phyloP scores from a whole-genome alignment of 257 asterid species.

The Jasminum sambac region DNA sequence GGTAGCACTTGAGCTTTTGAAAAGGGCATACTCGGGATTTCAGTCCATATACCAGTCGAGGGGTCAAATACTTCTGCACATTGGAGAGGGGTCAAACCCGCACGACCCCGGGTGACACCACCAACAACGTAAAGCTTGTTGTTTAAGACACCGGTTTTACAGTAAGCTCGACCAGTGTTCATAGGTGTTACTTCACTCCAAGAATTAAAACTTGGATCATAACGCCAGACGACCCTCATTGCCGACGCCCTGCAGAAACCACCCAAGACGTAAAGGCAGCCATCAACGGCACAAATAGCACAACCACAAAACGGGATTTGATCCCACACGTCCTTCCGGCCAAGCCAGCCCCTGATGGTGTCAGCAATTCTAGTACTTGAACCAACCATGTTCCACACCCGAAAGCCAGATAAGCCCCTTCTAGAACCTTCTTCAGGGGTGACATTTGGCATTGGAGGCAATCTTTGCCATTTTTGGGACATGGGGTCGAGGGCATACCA shows the following conservation, averaged over 20 bases:
- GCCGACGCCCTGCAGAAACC: slow-evolving; percentile 74
- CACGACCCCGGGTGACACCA: slow-evolving; percentile 79
- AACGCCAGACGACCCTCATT: slow-evolving; percentile 63
- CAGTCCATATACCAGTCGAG: slow-evolving; percentile 61
- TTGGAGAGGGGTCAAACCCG: slow-evolving; percentile 80
- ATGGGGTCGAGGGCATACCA: slow-evolving; percentile 83
- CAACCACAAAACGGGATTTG: slow-evolving; percentile 88
- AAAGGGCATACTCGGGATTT: slow-evolving; percentile 89
- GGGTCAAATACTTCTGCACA: slow-evolving; percentile 94
- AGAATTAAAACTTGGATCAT: slow-evolving; percentile 60
- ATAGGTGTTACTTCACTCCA: slow-evolving; percentile 75
- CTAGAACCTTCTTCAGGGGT: slow-evolving; percentile 40
- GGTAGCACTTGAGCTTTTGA: slow-evolving; percentile 84
- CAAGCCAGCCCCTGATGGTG: slow-evolving; percentile 67
- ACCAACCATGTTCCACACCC: slow-evolving; percentile 61
- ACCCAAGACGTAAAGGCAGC: slow-evolving; percentile 76
- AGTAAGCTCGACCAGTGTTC: slow-evolving; percentile 78
- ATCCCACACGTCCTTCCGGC: slow-evolving; percentile 57
- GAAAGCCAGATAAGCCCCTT: slow-evolving; percentile 52
- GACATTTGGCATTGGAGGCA: slow-evolving; percentile 71
- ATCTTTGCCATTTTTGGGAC: slow-evolving; percentile 62
- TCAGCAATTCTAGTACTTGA: slow-evolving; percentile 53
- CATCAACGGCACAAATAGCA: slow-evolving; percentile 76
- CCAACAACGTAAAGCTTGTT: slow-evolving; percentile 85
- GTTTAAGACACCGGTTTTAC: slow-evolving; percentile 73